A percentile compares a stretch with the other conserved stretches of the same genome.
Evolutionary conservation across 768 basidiomycete genomes (phyloP).

Genomic region (Mycena pura): DNA sequence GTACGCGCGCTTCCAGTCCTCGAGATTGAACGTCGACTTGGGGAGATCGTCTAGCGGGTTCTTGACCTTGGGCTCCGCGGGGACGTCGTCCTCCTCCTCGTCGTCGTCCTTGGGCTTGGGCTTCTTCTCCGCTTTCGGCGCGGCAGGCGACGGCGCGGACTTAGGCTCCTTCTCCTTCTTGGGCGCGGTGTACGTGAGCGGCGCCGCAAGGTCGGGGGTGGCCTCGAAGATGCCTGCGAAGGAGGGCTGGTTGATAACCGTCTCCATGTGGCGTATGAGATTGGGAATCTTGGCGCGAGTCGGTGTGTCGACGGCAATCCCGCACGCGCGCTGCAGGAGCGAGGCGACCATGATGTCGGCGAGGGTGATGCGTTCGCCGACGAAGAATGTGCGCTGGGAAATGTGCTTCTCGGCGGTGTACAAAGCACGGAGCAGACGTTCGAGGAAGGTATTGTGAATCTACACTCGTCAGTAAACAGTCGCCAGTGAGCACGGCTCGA

Average conservation of each 20-base stretch:
- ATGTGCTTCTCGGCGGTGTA: constrained; percentile 77
- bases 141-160: constrained; percentile 58
- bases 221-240: constrained; percentile 26
- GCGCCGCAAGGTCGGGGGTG: constrained; percentile 69
- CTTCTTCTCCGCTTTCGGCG: constrained; percentile 69
- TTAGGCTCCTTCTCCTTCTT: constrained; percentile 56
- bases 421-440: constrained; percentile 48
- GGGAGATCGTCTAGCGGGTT: constrained; percentile 93
- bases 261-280: background rate
- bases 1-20: constrained; percentile 97
- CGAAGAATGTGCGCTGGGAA: constrained; percentile 81
- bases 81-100: constrained; percentile 76
- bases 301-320: background rate
- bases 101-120: constrained; percentile 71
- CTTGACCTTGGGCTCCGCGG: constrained; percentile 87
- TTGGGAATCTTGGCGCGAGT: background rate
- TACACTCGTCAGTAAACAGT: no score
- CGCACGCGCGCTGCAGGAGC: constrained; percentile 58
- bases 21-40: constrained; percentile 84
- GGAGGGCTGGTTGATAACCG: background rate
- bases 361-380: constrained; percentile 90
- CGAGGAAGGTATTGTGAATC: background rate
- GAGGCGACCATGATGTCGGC: constrained; percentile 81
- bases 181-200: constrained; percentile 71
- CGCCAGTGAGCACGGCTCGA: no score